Evolutionary conservation across 495 filamentous ascomycete genomes (phyloP).

Genomic region (Aspergillus ostianus): DNA sequence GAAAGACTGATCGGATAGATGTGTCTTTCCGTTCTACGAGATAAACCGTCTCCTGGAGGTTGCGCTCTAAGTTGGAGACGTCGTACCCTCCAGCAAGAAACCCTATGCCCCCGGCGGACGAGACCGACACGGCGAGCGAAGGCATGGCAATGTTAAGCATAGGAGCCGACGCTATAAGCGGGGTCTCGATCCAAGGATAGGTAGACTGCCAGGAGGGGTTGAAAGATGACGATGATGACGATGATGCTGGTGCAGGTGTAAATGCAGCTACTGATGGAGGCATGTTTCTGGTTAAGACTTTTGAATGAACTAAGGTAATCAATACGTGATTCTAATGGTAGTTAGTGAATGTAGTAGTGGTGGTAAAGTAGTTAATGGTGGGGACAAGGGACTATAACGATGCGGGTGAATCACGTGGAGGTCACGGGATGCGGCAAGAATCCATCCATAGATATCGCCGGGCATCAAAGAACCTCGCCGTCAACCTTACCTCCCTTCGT

Average conservation of each 20-base stretch:
- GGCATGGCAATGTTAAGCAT: slow-evolving; percentile 65
- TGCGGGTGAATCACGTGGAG: background rate
- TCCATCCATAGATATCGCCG: too few species aligned
- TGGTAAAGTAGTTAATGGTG: too few species aligned
- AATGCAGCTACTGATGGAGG: background rate
- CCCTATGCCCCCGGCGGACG: slow-evolving; percentile 61
- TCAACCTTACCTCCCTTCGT: background rate
- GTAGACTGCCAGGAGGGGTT: background rate
- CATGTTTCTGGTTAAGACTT: background rate
- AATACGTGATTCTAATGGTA: too few species aligned
- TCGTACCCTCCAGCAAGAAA: slow-evolving; percentile 35
- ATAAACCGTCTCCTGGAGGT: slow-evolving; percentile 23
- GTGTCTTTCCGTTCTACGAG: slow-evolving; percentile 15
- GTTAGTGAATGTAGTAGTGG: too few species aligned
- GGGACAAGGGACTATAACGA: too few species aligned
- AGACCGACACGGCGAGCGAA: slow-evolving; percentile 54
- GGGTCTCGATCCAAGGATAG: slow-evolving; percentile 29
- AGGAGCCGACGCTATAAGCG: slow-evolving; percentile 62
- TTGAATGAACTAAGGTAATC: too few species aligned
- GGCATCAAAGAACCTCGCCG: background rate
- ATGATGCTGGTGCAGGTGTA: background rate
- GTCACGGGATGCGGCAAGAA: background rate
- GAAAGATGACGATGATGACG: background rate
- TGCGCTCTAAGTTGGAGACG: slow-evolving; percentile 22
- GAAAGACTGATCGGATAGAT: slow-evolving; percentile 1